Evolutionary conservation across 176 grass and related monocot genomes (phyloP).

Genomic region (Raddia distichophylla): DNA sequence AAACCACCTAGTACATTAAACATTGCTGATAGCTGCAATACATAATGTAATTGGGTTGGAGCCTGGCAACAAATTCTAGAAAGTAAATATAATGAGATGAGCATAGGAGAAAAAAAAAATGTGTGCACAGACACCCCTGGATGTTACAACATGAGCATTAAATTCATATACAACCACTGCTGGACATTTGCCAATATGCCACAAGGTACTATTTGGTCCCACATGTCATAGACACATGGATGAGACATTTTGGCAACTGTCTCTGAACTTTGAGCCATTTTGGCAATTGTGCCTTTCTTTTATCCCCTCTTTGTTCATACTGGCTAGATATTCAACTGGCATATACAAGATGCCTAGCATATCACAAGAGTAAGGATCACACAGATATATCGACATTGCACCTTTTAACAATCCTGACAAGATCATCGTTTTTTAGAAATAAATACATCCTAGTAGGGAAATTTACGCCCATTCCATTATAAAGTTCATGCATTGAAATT

Average conservation of each 20-base stretch:
- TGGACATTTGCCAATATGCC: too few relatives aligned
- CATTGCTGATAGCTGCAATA: not conserved
- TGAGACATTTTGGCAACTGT: too few relatives aligned
- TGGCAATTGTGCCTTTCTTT: not conserved
- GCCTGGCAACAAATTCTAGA: not conserved
- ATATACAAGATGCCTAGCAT: not conserved
- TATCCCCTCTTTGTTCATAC: not conserved
- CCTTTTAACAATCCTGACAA: not conserved
- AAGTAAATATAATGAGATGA: not conserved
- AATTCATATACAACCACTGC: too few relatives aligned
- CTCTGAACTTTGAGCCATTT: too few relatives aligned
- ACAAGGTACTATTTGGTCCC: too few relatives aligned
- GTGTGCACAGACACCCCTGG: not conserved
- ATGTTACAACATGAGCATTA: too few relatives aligned
- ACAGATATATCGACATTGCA: not conserved
- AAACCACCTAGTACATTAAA: not conserved
- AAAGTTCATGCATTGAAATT: too few relatives aligned
- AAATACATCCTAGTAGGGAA: not conserved
- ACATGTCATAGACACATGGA: too few relatives aligned
- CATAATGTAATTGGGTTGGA: not conserved
- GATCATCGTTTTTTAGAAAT: slow-evolving; percentile 21
- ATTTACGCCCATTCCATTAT: not conserved
- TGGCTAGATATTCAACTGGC: not conserved
- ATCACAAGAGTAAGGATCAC: not conserved
- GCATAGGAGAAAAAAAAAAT: not conserved